phyloP scores from a whole-genome alignment of 2,329 filamentous ascomycete species.

The Epichloe elymi region DNA sequence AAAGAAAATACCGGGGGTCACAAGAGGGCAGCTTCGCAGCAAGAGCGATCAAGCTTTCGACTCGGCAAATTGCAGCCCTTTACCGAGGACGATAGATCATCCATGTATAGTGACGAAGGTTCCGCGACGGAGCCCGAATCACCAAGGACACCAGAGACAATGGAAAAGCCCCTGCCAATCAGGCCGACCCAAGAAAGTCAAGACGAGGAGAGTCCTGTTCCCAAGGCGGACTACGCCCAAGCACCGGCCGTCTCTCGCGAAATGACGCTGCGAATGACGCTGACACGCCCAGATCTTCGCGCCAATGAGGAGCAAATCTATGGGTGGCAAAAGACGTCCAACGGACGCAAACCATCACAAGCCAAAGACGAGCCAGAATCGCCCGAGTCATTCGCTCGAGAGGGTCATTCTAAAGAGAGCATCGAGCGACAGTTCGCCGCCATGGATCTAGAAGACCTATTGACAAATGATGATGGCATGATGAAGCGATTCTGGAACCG shows the following conservation, averaged over 20 bases:
- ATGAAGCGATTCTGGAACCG: slow-evolving; percentile 54
- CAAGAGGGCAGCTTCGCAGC: slow-evolving; percentile 13
- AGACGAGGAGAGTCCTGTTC: slow-evolving; percentile 13
- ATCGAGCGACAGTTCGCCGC: slow-evolving; percentile 40
- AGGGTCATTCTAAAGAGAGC: slow-evolving; percentile 33
- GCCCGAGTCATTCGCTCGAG: slow-evolving; percentile 18
- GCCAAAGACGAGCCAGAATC: slow-evolving; percentile 21
- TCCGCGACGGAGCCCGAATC: slow-evolving; percentile 47
- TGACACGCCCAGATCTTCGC: slow-evolving; percentile 78
- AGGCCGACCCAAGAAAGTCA: slow-evolving; percentile 15
- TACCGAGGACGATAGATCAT: slow-evolving; percentile 43
- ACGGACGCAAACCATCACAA: slow-evolving; percentile 34
- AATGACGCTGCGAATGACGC: slow-evolving; percentile 93
- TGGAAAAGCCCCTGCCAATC: slow-evolving; percentile 25
- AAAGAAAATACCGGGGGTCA: slow-evolving; percentile 15
- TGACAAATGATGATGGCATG: slow-evolving; percentile 32
- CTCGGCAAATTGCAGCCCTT: slow-evolving; percentile 44
- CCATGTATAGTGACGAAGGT: slow-evolving; percentile 39
- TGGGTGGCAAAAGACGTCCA: slow-evolving; percentile 42
- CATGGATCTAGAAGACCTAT: slow-evolving; percentile 34
- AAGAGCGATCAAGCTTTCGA: slow-evolving; percentile 18
- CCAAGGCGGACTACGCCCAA: slow-evolving; percentile 32
- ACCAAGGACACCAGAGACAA: slow-evolving; percentile 39
- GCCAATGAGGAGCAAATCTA: slow-evolving; percentile 61
- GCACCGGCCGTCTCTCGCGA: slow-evolving; percentile 52